Base-by-base conservation (phyloP, 148 eudicot genomes). In the Polygonum aviculare region DNA sequence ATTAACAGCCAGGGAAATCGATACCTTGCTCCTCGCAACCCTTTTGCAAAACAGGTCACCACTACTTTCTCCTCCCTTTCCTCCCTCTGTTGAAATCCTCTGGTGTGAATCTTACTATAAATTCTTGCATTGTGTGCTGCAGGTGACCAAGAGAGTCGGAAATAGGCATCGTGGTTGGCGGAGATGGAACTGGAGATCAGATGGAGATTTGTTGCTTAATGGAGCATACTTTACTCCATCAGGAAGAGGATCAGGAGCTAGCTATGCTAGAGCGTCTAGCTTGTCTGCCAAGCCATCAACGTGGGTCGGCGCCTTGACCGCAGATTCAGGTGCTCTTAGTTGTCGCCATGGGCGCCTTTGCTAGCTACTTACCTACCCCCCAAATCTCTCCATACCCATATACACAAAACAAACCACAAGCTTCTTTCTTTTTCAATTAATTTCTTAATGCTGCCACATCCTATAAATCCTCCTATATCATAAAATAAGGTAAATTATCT, bases 1-100 rank as follows among this genome's bases (percentile, higher is more conserved):
- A 91, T 94, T 50, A 91, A 94, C 88, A 94, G 98, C 86, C 97
- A 94, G 69, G 98, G 98, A 35, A 94, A 94, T 84, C 78, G 97
- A 91, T 93, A 83, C 57, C 89, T 90, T 35, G 98, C 98, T 79
- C 97, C 98, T 19, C 12, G 4, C 54, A 86, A 88, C 79, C 84
- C 80, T 69, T 82, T 75, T 75, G 93, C 98, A 74, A 93, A 93
- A 86, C 82, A 95, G 92, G 90, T 87, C 76, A 19, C 7, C 2
- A 2, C 33, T 19, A 7, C 63, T 55, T 57, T 6, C 10, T 19
- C 7, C 63, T 44, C 63, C 8, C 33, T 22, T 0, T 59, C 1
- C 60, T 10, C 8, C 60, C 1, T 18, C 60, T 18, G 26, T 54
- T 19, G 7, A 21, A 0, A 2, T 60, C 69, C 31, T 12, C 55